Percentiles rank a stretch among this genome's conserved stretches.
Conservation (phyloP, 768 basidiomycete species). For the Tylopilus balloui region DNA sequence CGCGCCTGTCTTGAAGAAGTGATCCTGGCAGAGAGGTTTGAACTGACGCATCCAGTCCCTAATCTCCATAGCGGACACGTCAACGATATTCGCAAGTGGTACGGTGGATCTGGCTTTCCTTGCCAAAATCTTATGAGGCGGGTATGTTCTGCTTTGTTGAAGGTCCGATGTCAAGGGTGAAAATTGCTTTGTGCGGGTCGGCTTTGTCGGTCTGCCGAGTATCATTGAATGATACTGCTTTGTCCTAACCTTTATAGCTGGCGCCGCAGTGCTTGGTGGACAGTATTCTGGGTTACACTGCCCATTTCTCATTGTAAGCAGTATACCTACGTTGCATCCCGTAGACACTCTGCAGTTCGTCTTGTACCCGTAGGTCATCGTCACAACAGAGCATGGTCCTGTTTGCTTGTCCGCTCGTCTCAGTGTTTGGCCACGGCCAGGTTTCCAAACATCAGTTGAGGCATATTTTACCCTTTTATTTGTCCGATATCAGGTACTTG, state of each 20-base stretch:
- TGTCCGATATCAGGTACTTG: background rate
- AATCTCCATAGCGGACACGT: background rate
- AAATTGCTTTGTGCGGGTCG: slow-evolving; percentile 11
- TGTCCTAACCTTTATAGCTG: background rate
- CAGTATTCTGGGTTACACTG: too few relatives aligned
- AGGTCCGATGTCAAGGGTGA: slow-evolving; percentile 12
- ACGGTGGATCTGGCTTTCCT: background rate
- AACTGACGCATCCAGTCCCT: background rate
- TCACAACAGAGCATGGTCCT: too few relatives aligned
- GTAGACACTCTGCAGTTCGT: too few relatives aligned
- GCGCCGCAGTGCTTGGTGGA: background rate
- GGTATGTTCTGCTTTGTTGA: slow-evolving; percentile 16
- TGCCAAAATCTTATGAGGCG: background rate
- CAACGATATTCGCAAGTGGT: background rate
- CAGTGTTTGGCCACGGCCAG: too few relatives aligned
- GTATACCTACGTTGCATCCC: too few relatives aligned
- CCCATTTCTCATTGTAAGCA: too few relatives aligned
- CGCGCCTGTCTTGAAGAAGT: background rate
- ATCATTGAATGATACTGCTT: slow-evolving; percentile 1
- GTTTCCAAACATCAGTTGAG: too few relatives aligned
- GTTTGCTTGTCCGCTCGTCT: too few relatives aligned
- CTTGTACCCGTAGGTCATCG: too few relatives aligned
- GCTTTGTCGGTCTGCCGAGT: background rate
- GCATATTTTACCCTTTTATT: background rate
- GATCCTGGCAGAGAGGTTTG: background rate